These are phyloP conservation scores for Salmacisia buchloeana DNA, from an alignment of 1,284 basidiomycete genomes.

Conservation along the genomic window DNA sequence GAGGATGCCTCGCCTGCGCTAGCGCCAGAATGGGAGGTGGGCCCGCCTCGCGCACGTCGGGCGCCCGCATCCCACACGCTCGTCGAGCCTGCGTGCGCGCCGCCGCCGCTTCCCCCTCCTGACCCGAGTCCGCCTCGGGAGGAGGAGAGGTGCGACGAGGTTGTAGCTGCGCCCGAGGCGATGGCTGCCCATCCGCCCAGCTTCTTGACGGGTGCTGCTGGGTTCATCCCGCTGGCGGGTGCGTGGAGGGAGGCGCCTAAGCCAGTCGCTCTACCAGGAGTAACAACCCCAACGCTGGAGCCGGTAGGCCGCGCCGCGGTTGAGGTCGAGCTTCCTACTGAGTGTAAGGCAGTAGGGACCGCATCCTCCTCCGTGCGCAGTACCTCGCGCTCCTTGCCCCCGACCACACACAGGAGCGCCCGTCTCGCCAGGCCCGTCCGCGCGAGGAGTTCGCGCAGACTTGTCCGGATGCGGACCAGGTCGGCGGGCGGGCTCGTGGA, in stretches of 20 bases:
- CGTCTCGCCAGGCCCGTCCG: neutral
- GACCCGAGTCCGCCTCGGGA: too few relatives aligned
- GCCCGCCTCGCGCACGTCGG: neutral
- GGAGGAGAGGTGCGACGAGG: neutral
- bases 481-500: neutral
- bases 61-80: slow-evolving; percentile 3
- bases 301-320: too few relatives aligned
- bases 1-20: too few relatives aligned
- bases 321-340: too few relatives aligned
- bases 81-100: neutral
- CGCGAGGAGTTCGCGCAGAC: neutral
- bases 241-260: too few relatives aligned
- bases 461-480: neutral
- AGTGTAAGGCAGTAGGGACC: too few relatives aligned
- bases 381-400: neutral
- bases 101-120: too few relatives aligned
- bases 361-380: slow-evolving; percentile 1
- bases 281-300: too few relatives aligned
- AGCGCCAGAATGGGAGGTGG: too few relatives aligned
- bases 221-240: too few relatives aligned
- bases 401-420: slow-evolving; percentile 1
- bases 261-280: too few relatives aligned
- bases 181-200: slow-evolving; percentile 4
- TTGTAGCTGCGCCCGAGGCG: neutral
- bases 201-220: neutral